These are phyloP conservation scores for Ceriops zippeliana DNA, from an alignment of 345 rosid species.

Conservation along the genomic window DNA sequence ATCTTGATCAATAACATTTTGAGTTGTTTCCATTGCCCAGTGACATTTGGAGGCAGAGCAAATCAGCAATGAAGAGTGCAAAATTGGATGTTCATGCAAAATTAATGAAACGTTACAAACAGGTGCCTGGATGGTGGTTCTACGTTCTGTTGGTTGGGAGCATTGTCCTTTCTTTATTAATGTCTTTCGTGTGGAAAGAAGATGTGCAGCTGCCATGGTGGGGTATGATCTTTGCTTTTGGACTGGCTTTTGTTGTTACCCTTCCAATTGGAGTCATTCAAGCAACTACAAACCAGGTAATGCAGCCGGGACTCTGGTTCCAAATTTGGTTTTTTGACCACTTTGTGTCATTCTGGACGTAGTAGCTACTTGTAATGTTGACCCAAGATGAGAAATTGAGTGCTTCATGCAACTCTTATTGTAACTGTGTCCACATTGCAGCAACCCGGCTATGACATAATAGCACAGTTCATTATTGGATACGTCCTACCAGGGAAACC, in stretches of 20 bases:
- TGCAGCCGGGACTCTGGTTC: background rate
- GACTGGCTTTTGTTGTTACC: conserved; percentile 40
- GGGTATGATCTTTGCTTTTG: conserved; percentile 45
- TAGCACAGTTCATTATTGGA: conserved; percentile 96
- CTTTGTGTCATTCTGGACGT: too few relatives aligned
- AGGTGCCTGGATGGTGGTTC: conserved; percentile 51
- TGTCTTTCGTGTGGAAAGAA: conserved; percentile 13
- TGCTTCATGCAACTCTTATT: background rate
- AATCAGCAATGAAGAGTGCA: background rate
- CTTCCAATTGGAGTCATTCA: conserved; percentile 47
- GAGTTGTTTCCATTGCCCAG: conserved; percentile 13
- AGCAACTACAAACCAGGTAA: conserved; percentile 51
- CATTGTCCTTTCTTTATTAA: conserved; percentile 21
- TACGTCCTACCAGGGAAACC: conserved; percentile 88
- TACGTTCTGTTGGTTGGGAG: conserved; percentile 28
- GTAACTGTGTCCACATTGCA: conserved; percentile 31
- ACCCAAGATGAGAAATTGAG: background rate
- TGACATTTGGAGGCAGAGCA: conserved; percentile 31
- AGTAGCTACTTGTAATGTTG: background rate
- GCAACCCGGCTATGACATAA: conserved; percentile 99
- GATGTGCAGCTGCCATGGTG: conserved; percentile 55
- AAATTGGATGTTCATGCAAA: conserved; percentile 37
- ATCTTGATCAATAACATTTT: background rate
- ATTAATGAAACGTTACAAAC: conserved; percentile 37
- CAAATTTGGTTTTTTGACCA: too few relatives aligned